Evolutionary conservation across 2,329 filamentous ascomycete species (phyloP).

Genomic region (Penicillium aurantiogriseum): DNA sequence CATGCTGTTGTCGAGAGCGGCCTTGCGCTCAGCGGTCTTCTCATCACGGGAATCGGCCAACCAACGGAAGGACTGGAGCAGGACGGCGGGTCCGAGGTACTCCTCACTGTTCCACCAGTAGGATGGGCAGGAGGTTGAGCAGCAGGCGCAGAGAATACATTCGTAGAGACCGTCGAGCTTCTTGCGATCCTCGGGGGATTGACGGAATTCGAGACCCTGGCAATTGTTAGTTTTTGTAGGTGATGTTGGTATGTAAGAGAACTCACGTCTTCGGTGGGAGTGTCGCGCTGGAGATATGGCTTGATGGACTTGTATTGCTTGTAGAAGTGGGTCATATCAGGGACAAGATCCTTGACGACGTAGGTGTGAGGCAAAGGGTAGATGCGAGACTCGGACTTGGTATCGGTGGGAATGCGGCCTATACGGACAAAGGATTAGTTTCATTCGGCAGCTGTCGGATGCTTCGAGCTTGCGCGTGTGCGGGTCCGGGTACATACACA

Average conservation of each 20-base stretch:
- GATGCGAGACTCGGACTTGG: slow-evolving; percentile 79
- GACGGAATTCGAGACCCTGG: slow-evolving; percentile 87
- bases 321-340: slow-evolving; percentile 97
- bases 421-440: slow-evolving; percentile 18
- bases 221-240: background rate
- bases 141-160: slow-evolving; percentile 99
- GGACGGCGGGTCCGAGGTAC: slow-evolving; percentile 94
- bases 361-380: slow-evolving; percentile 98
- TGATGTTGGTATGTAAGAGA: slow-evolving; percentile 18
- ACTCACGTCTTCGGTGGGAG: slow-evolving; percentile 77
- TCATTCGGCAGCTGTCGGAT: slow-evolving; percentile 1
- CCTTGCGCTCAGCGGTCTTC: slow-evolving; percentile 81
- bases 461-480: background rate
- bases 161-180: slow-evolving; percentile 99
- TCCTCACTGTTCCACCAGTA: slow-evolving; percentile 99
- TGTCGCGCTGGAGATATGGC: slow-evolving; percentile 92
- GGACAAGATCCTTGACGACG: slow-evolving; percentile 97
- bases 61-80: slow-evolving; percentile 98
- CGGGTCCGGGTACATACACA: slow-evolving; percentile 68
- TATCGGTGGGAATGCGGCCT: slow-evolving; percentile 93
- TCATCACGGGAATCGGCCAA: slow-evolving; percentile 92
- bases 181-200: slow-evolving; percentile 85
- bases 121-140: slow-evolving; percentile 97
- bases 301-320: slow-evolving; percentile 99
- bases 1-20: slow-evolving; percentile 96